Conservation (phyloP, 345 rosid species). For the Hevea brasiliensis region DNA sequence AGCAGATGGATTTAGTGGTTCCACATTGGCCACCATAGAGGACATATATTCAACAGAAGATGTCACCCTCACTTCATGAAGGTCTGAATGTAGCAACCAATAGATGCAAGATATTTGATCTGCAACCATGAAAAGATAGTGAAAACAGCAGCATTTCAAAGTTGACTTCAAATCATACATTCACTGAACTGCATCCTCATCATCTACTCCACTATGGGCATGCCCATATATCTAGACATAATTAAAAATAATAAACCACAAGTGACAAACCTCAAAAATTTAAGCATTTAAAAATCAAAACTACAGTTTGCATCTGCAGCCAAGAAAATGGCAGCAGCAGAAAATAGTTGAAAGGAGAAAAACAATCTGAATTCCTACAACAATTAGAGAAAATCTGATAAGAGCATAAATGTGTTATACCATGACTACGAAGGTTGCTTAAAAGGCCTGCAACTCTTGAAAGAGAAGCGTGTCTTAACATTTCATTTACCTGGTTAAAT, state of each 20-base stretch:
- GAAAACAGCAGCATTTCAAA: constrained; percentile 18
- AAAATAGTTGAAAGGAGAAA: not conserved
- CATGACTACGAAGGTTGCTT: constrained; percentile 77
- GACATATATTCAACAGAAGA: constrained; percentile 73
- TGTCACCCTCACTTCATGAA: constrained; percentile 58
- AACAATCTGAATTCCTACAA: not conserved
- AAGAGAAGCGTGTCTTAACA: constrained; percentile 64
- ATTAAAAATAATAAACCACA: not conserved
- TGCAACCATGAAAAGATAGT: constrained; percentile 34
- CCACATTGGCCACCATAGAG: constrained; percentile 63
- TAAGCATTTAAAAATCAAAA: constrained; percentile 1
- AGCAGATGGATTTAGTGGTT: constrained; percentile 45
- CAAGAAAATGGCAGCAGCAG: not conserved
- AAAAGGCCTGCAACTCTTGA: constrained; percentile 59
- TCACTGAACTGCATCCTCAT: not conserved
- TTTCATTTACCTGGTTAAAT: constrained; percentile 59
- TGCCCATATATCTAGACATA: not conserved
- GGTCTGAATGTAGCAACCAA: constrained; percentile 79
- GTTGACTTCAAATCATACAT: not conserved
- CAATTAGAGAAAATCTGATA: constrained; percentile 1
- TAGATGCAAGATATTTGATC: constrained; percentile 62
- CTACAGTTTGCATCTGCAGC: not conserved
- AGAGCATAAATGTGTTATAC: constrained; percentile 30
- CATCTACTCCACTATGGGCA: not conserved
- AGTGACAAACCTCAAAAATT: constrained; percentile 8